Evolutionary conservation across 768 basidiomycete species (phyloP).

Genomic region (Coprinopsis marcescibilis): DNA sequence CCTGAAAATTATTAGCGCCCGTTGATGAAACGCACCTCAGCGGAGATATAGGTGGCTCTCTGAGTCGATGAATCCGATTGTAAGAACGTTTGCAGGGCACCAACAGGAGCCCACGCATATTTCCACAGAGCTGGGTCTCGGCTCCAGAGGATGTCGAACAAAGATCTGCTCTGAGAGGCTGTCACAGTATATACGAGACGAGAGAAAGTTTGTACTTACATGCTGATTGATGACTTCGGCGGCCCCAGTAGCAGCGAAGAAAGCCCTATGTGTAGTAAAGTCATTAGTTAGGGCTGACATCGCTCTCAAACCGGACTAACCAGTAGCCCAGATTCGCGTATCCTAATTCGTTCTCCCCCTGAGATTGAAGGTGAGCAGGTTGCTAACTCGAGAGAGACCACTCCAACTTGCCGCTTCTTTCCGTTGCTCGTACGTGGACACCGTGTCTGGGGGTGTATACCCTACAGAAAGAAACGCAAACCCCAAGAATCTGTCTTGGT

Average conservation of each 20-base stretch:
- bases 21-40: no score
- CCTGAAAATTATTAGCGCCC: no score
- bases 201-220: background rate
- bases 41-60: no score
- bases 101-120: no score
- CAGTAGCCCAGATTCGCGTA: conserved; percentile 7
- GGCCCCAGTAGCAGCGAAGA: conserved; percentile 3
- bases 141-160: no score
- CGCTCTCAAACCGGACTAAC: background rate
- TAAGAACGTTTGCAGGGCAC: no score
- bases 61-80: no score
- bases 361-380: background rate
- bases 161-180: background rate
- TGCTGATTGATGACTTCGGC: background rate
- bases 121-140: no score
- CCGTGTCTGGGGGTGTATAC: conserved; percentile 23
- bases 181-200: background rate
- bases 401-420: background rate
- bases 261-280: background rate
- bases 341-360: background rate
- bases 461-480: conserved; percentile 34
- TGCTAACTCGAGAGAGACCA: background rate
- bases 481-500: conserved; percentile 33
- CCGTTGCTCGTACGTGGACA: background rate
- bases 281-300: background rate